These are phyloP conservation scores for Trichothecium sympodiale DNA, from an alignment of 2,329 filamentous ascomycete species.

Conservation along the genomic window DNA sequence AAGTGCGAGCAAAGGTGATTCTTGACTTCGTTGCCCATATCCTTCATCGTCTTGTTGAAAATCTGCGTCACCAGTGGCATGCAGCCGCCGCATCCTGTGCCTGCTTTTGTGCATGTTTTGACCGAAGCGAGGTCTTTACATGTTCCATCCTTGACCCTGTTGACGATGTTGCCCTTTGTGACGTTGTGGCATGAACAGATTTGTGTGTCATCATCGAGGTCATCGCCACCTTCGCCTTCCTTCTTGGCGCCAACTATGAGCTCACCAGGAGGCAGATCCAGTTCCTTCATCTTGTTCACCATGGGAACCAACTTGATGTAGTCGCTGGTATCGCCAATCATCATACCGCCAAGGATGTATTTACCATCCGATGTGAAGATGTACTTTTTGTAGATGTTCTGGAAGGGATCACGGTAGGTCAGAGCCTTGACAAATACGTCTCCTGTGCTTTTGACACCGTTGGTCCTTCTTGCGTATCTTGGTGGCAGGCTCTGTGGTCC, in stretches of 20 bases:
- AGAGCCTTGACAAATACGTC: constrained; percentile 58
- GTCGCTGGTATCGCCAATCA: constrained; percentile 87
- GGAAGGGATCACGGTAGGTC: constrained; percentile 82
- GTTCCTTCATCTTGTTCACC: constrained; percentile 70
- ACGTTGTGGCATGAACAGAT: constrained; percentile 93
- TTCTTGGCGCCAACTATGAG: constrained; percentile 73
- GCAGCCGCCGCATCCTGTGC: constrained; percentile 82
- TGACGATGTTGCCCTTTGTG: constrained; percentile 68
- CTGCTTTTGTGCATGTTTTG: constrained; percentile 85
- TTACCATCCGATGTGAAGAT: constrained; percentile 84
- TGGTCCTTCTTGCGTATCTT: constrained; percentile 24
- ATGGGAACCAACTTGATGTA: constrained; percentile 83
- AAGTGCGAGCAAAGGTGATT: constrained; percentile 84
- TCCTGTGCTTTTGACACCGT: neutral
- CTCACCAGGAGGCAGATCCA: constrained; percentile 69
- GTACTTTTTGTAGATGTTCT: constrained; percentile 87
- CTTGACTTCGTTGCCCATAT: constrained; percentile 77
- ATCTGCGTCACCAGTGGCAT: constrained; percentile 82
- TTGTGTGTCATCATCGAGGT: constrained; percentile 75
- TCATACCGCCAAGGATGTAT: constrained; percentile 89
- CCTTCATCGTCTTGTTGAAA: constrained; percentile 79
- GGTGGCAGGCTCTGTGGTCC: constrained; percentile 66
- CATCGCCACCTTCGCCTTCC: constrained; percentile 57
- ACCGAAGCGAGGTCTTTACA: constrained; percentile 76
- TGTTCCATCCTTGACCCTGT: constrained; percentile 60